Percentiles rank a stretch among this genome's conserved stretches.
Evolutionary conservation across 805 yeast genomes (phyloP).

Genomic region (Starmerella floris): DNA sequence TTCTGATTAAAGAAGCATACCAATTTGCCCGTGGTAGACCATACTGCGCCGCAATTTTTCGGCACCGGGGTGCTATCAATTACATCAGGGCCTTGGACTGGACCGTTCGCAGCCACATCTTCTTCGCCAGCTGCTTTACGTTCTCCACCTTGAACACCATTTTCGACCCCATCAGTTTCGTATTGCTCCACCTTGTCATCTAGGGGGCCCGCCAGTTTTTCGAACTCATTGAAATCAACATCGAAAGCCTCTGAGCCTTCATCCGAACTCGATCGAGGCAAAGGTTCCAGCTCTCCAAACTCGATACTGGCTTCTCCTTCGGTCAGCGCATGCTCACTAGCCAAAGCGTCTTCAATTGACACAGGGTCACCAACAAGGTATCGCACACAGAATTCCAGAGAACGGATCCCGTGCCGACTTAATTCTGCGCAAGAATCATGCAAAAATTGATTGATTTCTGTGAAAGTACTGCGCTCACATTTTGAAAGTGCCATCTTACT

Average conservation of each 20-base stretch:
- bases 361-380: conserved; percentile 55
- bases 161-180: background rate
- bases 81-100: conserved; percentile 25
- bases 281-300: conserved; percentile 17
- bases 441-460: conserved; percentile 39
- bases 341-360: conserved; percentile 15
- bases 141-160: background rate
- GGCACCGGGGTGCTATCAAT: conserved; percentile 81
- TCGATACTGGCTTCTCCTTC: conserved; percentile 13
- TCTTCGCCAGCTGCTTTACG: background rate
- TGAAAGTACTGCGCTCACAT: background rate
- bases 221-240: background rate
- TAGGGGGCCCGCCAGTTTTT: conserved; percentile 25
- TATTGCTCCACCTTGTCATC: conserved; percentile 24
- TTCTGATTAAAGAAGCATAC: conserved; percentile 62
- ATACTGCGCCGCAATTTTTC: conserved; percentile 82
- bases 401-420: conserved; percentile 45
- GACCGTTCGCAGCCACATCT: background rate
- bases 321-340: background rate
- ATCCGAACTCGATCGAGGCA: too few relatives aligned
- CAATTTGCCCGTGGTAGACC: conserved; percentile 67
- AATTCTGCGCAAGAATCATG: conserved; percentile 44
- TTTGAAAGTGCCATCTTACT: background rate
- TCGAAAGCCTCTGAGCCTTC: background rate
- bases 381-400: conserved; percentile 69